Conservation (phyloP, 2,329 filamentous ascomycete genomes). For the Fusarium citri region DNA sequence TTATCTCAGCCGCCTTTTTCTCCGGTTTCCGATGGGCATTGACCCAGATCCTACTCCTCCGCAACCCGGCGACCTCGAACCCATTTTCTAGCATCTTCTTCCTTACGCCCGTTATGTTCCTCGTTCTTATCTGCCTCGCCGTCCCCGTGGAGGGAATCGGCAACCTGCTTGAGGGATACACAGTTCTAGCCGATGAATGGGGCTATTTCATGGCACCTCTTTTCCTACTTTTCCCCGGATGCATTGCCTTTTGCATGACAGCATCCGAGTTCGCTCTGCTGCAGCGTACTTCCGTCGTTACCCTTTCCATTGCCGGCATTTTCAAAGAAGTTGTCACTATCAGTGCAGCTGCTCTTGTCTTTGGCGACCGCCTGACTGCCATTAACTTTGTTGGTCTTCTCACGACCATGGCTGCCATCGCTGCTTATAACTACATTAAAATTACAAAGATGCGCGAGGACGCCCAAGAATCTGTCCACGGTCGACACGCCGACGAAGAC, state of each 20-base stretch:
- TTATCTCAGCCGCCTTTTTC: constrained; percentile 94
- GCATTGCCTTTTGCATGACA: constrained; percentile 96
- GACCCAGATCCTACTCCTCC: constrained; percentile 94
- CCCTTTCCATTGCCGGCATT: constrained; percentile 94
- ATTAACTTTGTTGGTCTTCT: constrained; percentile 89
- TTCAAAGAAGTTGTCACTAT: constrained; percentile 99
- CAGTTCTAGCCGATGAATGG: constrained; percentile 72
- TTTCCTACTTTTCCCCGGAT: constrained; percentile 88
- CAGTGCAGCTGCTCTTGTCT: constrained; percentile 85
- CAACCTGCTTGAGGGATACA: constrained; percentile 74
- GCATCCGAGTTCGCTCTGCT: constrained; percentile 94
- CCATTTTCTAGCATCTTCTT: constrained; percentile 98
- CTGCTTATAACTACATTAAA: constrained; percentile 94
- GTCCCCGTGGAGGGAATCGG: constrained; percentile 85
- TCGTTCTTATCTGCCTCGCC: constrained; percentile 82
- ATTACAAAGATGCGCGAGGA: constrained; percentile 88
- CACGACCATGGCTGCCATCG: constrained; percentile 90
- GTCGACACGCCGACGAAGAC: constrained; percentile 51
- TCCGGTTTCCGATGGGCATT: constrained; percentile 98
- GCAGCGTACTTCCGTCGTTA: constrained; percentile 95
- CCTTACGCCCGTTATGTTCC: constrained; percentile 96
- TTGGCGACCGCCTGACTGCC: constrained; percentile 86
- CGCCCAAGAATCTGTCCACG: constrained; percentile 67
- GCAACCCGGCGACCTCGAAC: constrained; percentile 94
- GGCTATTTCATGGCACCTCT: constrained; percentile 74